Base-by-base conservation (phyloP, 2,329 filamentous ascomycete species). In the Colletotrichum musae region DNA sequence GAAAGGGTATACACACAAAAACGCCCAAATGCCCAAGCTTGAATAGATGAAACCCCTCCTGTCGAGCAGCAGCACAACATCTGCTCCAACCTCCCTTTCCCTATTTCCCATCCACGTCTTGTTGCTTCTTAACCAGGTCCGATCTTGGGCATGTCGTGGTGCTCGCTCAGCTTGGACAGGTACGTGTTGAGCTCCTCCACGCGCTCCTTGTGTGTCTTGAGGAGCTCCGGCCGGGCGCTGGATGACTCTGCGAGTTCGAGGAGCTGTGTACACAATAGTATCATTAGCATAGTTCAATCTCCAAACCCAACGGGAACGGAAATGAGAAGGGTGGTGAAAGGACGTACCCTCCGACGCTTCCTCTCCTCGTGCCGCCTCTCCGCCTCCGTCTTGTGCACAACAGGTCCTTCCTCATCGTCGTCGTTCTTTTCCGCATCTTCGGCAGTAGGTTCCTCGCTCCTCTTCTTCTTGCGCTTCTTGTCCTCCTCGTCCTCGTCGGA, bases 111-210 rank as follows among this genome's bases (percentile, higher is more conserved):
- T 24, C 88, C 88, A 0, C n/a, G n/a, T n/a, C n/a, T n/a, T n/a
- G n/a, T n/a, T n/a, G n/a, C n/a, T n/a, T n/a, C n/a, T n/a, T n/a
- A n/a, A n/a, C 88, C 88, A 0, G 88, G 88, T 12, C 88, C 88
- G 65, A 90, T 90, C 83, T 89, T 90, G 74, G 88, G 88, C 95
- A 99, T 99, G 79, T 99, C 96, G 81, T 99, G 95, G 83, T 99
- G 96, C 82, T 99, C 96, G 82, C 94, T 97, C 76, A 99, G 82
- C 73, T 91, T 93, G 73, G 94, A 96, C 43, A 99, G 84, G 79
- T 98, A 98, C 72, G 93, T 94, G 79, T 99, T 99, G 74, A 98
- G 84, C 79, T 98, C 94, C 80, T 98, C 95, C 51, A 99, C 95
- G 12, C 94, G 91, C 84, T 99, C 93, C 80, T 98, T 98, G 81